Conservation (phyloP, 108 stramenopile species). For the Cyclotella atomus region DNA sequence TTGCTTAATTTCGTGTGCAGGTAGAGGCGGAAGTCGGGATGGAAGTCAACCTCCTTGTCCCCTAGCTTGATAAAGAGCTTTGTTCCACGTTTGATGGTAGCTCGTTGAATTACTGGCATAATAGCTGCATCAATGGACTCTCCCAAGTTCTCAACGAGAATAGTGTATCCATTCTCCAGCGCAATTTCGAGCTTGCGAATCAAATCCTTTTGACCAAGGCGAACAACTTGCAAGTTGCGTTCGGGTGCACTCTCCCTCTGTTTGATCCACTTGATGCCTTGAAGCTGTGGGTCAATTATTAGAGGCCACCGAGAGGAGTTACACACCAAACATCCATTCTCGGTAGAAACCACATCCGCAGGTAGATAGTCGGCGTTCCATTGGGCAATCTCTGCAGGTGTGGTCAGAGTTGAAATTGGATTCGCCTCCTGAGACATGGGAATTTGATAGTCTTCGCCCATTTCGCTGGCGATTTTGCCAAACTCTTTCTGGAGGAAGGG, state of each 20-base stretch:
- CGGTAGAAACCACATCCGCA: slow-evolving; percentile 60
- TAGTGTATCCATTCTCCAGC: slow-evolving; percentile 64
- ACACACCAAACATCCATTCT: slow-evolving; percentile 67
- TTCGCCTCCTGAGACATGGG: slow-evolving; percentile 39
- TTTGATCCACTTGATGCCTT: slow-evolving; percentile 74
- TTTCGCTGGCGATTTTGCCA: slow-evolving; percentile 12
- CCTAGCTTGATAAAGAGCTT: slow-evolving; percentile 71
- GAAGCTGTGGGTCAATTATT: slow-evolving; percentile 87
- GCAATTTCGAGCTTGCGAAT: slow-evolving; percentile 72
- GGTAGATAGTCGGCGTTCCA: slow-evolving; percentile 68
- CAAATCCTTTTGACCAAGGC: slow-evolving; percentile 72
- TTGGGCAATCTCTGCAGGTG: slow-evolving; percentile 64
- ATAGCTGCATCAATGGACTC: slow-evolving; percentile 78
- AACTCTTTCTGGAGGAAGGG: slow-evolving; percentile 68
- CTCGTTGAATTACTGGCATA: slow-evolving; percentile 79
- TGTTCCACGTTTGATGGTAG: slow-evolving; percentile 75
- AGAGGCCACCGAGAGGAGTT: slow-evolving; percentile 82
- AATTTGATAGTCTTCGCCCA: slow-evolving; percentile 39
- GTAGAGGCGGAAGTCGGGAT: slow-evolving; percentile 81
- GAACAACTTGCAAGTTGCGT: slow-evolving; percentile 61
- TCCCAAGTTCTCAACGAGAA: slow-evolving; percentile 83
- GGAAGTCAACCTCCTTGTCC: slow-evolving; percentile 83
- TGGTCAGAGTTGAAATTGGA: slow-evolving; percentile 49
- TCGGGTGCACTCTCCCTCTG: slow-evolving; percentile 49
- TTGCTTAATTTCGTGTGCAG: slow-evolving; percentile 83